These are phyloP conservation scores for Colletotrichum kahawae DNA, from an alignment of 2,329 filamentous ascomycete species.

Conservation along the genomic window DNA sequence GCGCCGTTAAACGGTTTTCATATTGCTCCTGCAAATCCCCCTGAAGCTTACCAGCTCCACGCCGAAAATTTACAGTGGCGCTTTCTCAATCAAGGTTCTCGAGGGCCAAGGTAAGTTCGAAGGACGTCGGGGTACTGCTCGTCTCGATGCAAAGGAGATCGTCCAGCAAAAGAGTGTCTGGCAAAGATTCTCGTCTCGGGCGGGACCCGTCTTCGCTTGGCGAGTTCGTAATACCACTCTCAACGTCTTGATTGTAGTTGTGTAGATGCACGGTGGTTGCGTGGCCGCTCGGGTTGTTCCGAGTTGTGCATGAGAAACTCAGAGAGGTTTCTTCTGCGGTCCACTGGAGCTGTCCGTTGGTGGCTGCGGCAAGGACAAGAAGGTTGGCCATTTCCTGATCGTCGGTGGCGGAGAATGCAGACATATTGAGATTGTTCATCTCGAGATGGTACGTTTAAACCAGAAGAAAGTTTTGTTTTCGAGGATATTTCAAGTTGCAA, in stretches of 20 bases:
- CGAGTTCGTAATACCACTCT: not conserved
- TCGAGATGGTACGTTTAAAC: not conserved
- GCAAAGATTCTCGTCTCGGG: not conserved
- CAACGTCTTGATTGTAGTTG: not conserved
- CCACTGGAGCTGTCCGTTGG: not conserved
- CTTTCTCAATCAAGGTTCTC: not conserved
- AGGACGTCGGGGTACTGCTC: not conserved
- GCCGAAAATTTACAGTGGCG: not conserved
- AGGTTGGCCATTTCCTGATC: not conserved
- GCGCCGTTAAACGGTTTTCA: not conserved
- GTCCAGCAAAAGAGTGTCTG: not conserved
- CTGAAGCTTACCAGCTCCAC: not conserved
- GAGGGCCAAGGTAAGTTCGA: not conserved
- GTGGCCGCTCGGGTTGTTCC: not conserved
- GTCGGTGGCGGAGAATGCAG: not conserved
- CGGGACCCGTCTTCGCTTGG: not conserved
- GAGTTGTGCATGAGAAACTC: not conserved
- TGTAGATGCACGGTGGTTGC: not conserved
- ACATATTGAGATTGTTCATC: not conserved
- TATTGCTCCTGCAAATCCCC: not conserved
- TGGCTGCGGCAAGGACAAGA: not conserved
- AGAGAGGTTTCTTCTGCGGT: not conserved
- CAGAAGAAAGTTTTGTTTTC: not conserved
- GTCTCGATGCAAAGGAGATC: not conserved
- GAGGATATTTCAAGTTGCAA: not conserved